Base-by-base conservation (phyloP, 1,139 yeast genomes). In the Maudiozyma humilis region DNA sequence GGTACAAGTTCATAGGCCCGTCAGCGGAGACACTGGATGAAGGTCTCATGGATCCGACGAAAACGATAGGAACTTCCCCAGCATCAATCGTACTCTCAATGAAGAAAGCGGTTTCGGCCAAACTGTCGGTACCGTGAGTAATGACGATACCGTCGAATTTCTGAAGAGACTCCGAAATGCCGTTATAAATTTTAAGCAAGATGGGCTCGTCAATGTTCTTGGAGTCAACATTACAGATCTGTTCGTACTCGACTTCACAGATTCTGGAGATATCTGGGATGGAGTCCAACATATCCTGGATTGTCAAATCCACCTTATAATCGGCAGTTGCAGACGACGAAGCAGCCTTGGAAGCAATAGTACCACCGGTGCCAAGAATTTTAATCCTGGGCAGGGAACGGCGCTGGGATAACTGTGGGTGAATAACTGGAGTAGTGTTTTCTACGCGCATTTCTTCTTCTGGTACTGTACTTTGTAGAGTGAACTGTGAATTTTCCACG, bases 31-130 rank as follows among this genome's bases (percentile, higher is more conserved):
- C 73, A 29, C 82, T 77, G 2, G 84, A 77, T 7, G 82, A 75
- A 1, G 87, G 87, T 53, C 87, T 70, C 87, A 80, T 80, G 2
- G 82, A 75, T 1, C 87, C 87, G 47, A 84, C 79, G 59, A 80
- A 64, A 3, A 79, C 85, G 41, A 80, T 73, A 2, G 85, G 85
- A 46, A 78, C 75, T 41, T 68, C 68, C 47, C 69, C 69, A 32
- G 78, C 69, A 46, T 74, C 71, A 32, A 79, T 64, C 2, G 84
- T 76, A 47, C 75, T 66, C 52, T 79, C 84, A 37, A 80, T 64
- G 58, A 80, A 80, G 54, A 79, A 80, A 1, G 85, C 78, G 3
- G 87, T 79, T 58, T 80, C 87, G 47, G 82, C 82, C 66, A 79
- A 68, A 2, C 86, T 78, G 56, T 80, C 87, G 2, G 87, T 80